A percentile compares a stretch with the other conserved stretches of the same genome.
phyloP scores from a whole-genome alignment of 2,329 filamentous ascomycete species.

The Fusarium pseudocircinatum region DNA sequence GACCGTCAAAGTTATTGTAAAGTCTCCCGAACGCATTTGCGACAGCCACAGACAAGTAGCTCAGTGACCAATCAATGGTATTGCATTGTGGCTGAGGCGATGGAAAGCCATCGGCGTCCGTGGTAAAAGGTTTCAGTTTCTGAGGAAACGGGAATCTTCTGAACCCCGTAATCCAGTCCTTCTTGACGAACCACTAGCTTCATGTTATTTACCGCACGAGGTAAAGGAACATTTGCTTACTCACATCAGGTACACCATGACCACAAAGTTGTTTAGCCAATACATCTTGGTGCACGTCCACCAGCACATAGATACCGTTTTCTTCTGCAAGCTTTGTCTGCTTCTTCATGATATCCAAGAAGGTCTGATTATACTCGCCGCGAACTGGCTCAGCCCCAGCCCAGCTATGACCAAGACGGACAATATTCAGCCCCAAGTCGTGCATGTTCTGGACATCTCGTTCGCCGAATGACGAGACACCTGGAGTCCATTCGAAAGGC shows the following conservation, averaged over 20 bases:
- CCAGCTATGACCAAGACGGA: background rate
- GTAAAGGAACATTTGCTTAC: background rate
- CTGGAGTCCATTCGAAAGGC: background rate
- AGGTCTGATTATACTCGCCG: background rate
- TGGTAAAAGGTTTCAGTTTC: background rate
- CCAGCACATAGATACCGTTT: background rate
- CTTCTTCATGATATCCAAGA: background rate
- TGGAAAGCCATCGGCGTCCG: background rate
- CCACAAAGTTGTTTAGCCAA: background rate
- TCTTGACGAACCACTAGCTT: background rate
- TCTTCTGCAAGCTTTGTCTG: background rate
- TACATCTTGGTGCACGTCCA: background rate
- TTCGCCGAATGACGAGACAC: background rate
- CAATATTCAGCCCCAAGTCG: background rate
- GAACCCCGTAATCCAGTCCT: rapidly evolving
- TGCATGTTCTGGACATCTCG: background rate
- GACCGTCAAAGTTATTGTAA: background rate
- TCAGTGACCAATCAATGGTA: background rate
- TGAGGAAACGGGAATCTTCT: background rate
- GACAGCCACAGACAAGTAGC: background rate
- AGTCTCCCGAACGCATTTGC: background rate
- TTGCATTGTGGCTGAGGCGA: background rate
- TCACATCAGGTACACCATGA: background rate
- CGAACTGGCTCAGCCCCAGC: background rate
- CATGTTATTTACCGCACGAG: too few species aligned